Percentiles rank a stretch among this genome's conserved stretches.
Conservation (phyloP, 202 grass and related monocot species). For the Setaria viridis region DNA sequence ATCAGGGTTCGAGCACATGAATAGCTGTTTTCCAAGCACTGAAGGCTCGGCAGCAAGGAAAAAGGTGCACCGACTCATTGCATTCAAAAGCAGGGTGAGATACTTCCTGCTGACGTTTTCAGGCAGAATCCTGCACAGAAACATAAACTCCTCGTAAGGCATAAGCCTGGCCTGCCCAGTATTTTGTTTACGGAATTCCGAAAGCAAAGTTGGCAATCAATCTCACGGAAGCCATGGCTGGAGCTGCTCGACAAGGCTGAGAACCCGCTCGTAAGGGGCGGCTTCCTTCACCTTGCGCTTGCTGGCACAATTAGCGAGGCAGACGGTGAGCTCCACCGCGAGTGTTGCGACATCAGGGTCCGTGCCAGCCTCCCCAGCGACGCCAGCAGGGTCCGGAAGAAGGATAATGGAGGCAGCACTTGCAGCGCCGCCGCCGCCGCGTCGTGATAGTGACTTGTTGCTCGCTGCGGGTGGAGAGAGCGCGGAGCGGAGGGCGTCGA, state of each 20-base stretch:
- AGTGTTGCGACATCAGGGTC: too few species aligned
- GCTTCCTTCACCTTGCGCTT: conserved; percentile 63
- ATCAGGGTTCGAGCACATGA: too few species aligned
- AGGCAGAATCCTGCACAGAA: conserved; percentile 59
- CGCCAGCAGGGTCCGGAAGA: too few species aligned
- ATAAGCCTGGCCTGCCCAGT: background rate
- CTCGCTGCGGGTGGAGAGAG: too few species aligned
- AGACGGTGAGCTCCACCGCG: conserved; percentile 9
- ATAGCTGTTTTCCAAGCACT: too few species aligned
- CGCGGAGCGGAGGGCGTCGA: too few species aligned
- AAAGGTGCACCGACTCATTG: conserved; percentile 63
- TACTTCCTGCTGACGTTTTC: conserved; percentile 58
- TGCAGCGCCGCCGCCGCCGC: too few species aligned
- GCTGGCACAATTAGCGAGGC: conserved; percentile 68
- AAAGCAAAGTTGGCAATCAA: background rate
- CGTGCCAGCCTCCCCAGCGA: too few species aligned
- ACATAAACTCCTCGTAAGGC: background rate
- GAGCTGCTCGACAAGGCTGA: conserved; percentile 59
- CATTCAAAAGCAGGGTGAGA: conserved; percentile 54
- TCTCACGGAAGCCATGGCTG: conserved; percentile 79
- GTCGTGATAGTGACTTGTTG: too few species aligned
- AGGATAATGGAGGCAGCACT: too few species aligned
- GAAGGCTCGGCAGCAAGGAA: conserved; percentile 55
- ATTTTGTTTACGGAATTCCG: background rate
- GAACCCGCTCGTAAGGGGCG: conserved; percentile 60